These are phyloP conservation scores for Pseudotsuga menziesii DNA, from an alignment of 75 land plant species.

Conservation along the genomic window DNA sequence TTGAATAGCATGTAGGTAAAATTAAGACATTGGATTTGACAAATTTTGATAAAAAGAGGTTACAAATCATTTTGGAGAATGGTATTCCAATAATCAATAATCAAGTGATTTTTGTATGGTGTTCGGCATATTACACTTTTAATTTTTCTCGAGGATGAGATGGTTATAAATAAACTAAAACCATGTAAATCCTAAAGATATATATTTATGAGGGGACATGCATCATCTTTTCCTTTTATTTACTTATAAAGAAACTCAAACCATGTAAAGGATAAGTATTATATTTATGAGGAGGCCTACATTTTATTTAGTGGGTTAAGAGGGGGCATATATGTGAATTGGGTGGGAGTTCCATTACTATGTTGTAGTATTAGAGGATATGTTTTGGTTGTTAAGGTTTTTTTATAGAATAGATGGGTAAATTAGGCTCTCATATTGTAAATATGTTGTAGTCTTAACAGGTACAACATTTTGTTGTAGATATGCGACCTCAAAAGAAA, in stretches of 20 bases:
- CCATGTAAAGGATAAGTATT: too few species aligned
- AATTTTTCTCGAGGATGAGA: too few species aligned
- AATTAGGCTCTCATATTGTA: background rate
- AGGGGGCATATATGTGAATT: background rate
- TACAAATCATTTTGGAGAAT: conserved; percentile 81
- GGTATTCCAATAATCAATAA: conserved; percentile 92
- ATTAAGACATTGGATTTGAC: conserved; percentile 93
- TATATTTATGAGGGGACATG: too few species aligned
- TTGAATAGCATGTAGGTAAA: conserved; percentile 57
- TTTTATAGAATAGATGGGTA: too few species aligned
- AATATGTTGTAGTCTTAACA: conserved; percentile 14
- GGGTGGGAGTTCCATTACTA: background rate
- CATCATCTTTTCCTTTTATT: background rate
- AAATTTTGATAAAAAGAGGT: conserved; percentile 88
- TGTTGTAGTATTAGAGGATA: background rate
- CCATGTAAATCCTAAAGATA: too few species aligned
- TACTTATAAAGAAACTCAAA: too few species aligned
- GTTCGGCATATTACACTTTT: too few species aligned
- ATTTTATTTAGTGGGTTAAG: background rate
- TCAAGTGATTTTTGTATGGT: conserved; percentile 37
- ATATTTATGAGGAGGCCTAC: too few species aligned
- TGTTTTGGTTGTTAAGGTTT: too few species aligned
- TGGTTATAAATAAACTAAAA: too few species aligned
- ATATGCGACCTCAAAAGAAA: conserved; percentile 86
- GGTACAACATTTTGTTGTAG: conserved; percentile 96